Conservation (phyloP, 176 grass and related monocot species). For the Elymus sibiricus region DNA sequence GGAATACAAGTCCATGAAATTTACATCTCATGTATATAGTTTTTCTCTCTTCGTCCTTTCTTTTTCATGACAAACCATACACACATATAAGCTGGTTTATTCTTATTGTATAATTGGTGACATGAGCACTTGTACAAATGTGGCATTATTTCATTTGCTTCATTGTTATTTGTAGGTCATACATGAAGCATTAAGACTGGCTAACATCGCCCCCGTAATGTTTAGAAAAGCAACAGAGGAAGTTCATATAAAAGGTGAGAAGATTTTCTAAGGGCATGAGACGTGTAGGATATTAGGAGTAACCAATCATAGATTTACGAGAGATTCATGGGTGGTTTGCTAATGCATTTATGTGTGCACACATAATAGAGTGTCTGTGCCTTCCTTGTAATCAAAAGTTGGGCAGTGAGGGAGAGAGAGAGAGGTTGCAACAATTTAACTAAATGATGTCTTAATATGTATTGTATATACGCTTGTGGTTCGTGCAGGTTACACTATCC, state of each 20-base stretch:
- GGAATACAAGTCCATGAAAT: conserved; percentile 68
- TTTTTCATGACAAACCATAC: background rate
- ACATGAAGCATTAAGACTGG: conserved; percentile 42
- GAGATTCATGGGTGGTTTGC: no score
- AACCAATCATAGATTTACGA: background rate
- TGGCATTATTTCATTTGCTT: background rate
- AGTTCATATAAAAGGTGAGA: conserved; percentile 42
- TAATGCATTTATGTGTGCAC: no score
- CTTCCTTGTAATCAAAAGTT: no score
- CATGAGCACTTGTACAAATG: background rate
- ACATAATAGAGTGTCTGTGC: no score
- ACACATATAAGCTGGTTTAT: background rate
- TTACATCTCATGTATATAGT: conserved; percentile 45
- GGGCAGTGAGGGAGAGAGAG: no score
- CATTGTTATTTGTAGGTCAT: conserved; percentile 41
- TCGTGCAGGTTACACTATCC: conserved; percentile 39
- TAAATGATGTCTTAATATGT: background rate
- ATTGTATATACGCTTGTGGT: background rate
- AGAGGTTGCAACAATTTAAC: background rate
- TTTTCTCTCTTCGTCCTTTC: background rate
- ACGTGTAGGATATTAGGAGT: background rate
- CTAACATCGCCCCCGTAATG: conserved; percentile 45
- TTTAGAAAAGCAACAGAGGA: conserved; percentile 58
- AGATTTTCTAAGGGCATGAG: background rate
- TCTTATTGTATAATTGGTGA: background rate